Evolutionary conservation across 2,329 filamentous ascomycete genomes (phyloP).

Genomic region (Aspergillus hiratsukae): DNA sequence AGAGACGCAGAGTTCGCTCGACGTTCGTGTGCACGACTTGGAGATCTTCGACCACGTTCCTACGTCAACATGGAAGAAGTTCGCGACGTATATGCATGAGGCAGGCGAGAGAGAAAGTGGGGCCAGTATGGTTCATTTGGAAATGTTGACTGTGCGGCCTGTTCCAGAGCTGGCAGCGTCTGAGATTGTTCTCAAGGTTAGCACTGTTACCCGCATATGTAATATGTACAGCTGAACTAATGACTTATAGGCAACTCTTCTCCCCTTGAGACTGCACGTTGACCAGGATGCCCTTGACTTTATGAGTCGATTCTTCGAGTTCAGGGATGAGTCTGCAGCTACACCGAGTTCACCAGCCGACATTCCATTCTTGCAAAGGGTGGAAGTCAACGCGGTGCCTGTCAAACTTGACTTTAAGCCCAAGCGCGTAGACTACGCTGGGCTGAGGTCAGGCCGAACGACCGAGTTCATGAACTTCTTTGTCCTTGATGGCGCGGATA

Average conservation of each 20-base stretch:
- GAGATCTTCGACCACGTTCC: slow-evolving; percentile 93
- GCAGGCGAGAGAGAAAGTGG: slow-evolving; percentile 80
- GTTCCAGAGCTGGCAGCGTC: slow-evolving; percentile 78
- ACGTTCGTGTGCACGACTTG: slow-evolving; percentile 74
- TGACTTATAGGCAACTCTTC: slow-evolving; percentile 54
- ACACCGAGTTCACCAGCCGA: slow-evolving; percentile 61
- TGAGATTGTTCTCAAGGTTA: slow-evolving; percentile 75
- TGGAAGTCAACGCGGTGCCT: slow-evolving; percentile 77
- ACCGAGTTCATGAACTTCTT: slow-evolving; percentile 99
- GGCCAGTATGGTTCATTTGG: slow-evolving; percentile 83
- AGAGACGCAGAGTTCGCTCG: slow-evolving; percentile 82
- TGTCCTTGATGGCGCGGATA: slow-evolving; percentile 80
- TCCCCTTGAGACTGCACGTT: slow-evolving; percentile 86
- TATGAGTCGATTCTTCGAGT: slow-evolving; percentile 94
- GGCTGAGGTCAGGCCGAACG: slow-evolving; percentile 85
- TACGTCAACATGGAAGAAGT: slow-evolving; percentile 97
- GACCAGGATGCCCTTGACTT: slow-evolving; percentile 98
- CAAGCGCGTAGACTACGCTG: slow-evolving; percentile 93
- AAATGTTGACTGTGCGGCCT: slow-evolving; percentile 83
- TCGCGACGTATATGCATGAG: slow-evolving; percentile 87
- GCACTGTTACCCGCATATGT: slow-evolving; percentile 5
- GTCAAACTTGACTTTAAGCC: slow-evolving; percentile 95
- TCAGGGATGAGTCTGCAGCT: slow-evolving; percentile 69
- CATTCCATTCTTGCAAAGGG: slow-evolving; percentile 79
- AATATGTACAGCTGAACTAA: slow-evolving; percentile 11